Conservation (phyloP, 2,329 filamentous ascomycete species). For the Ascochyta fabae region DNA sequence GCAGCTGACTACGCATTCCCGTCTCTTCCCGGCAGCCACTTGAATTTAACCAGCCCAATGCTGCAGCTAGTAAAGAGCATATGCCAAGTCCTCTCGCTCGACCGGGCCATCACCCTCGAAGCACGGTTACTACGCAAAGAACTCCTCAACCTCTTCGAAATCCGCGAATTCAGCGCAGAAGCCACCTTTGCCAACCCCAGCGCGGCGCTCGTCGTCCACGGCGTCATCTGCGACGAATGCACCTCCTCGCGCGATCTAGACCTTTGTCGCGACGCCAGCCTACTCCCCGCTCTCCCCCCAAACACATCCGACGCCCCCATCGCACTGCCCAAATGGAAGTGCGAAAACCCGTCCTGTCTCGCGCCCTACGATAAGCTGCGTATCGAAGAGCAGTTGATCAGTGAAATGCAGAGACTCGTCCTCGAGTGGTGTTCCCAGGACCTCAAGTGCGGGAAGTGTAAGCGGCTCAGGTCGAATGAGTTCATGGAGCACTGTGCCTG, state of each 20-base stretch:
- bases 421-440: constrained; percentile 90
- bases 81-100: constrained; percentile 89
- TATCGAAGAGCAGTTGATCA: constrained; percentile 84
- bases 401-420: constrained; percentile 74
- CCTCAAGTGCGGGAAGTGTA: constrained; percentile 79
- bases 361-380: constrained; percentile 77
- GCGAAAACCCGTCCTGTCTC: constrained; percentile 68
- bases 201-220: constrained; percentile 72
- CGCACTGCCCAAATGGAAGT: constrained; percentile 74
- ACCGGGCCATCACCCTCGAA: constrained; percentile 89
- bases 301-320: constrained; percentile 18
- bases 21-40: constrained; percentile 73
- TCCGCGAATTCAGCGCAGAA: constrained; percentile 89
- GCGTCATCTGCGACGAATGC: constrained; percentile 88
- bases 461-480: constrained; percentile 76
- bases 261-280: constrained; percentile 85
- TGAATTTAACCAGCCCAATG: constrained; percentile 70
- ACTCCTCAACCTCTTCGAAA: constrained; percentile 85
- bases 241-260: constrained; percentile 89
- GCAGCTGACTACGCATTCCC: constrained; percentile 89
- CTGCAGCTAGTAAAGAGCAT: constrained; percentile 91
- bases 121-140: constrained; percentile 88
- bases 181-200: constrained; percentile 89
- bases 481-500: constrained; percentile 98
- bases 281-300: constrained; percentile 63